Conservation (phyloP, 1,284 basidiomycete genomes). For the Irpex rosettiformis region DNA sequence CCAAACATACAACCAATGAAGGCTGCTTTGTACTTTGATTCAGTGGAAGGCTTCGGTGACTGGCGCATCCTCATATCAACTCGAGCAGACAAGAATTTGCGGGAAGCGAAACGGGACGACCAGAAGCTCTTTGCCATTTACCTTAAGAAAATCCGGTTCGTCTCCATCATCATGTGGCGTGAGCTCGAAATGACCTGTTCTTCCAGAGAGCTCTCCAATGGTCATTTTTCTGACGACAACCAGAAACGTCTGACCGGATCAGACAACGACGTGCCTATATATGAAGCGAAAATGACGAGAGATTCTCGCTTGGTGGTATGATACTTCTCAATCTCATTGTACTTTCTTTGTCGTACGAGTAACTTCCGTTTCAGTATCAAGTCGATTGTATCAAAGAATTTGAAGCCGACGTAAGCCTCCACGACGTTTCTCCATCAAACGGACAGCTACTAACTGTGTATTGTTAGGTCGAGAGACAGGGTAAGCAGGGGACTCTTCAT, state of each 20-base stretch:
- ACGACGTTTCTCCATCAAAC: not conserved
- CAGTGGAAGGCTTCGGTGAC: conserved; percentile 45
- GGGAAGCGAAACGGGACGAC: conserved; percentile 36
- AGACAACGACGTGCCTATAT: conserved; percentile 48
- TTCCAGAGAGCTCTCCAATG: conserved; percentile 57
- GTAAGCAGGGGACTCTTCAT: conserved; percentile 26
- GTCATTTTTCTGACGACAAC: conserved; percentile 65
- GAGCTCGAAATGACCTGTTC: not conserved
- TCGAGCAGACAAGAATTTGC: conserved; percentile 39
- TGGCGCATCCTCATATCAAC: conserved; percentile 48
- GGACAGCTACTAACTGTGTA: not conserved
- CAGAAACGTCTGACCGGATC: conserved; percentile 56
- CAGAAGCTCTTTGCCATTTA: conserved; percentile 41
- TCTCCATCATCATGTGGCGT: not conserved
- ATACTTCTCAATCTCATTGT: conserved; percentile 9
- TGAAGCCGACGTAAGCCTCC: conserved; percentile 38
- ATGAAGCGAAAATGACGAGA: conserved; percentile 64
- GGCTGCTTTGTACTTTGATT: conserved; percentile 46
- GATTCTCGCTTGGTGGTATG: conserved; percentile 61
- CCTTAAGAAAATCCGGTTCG: conserved; percentile 57
- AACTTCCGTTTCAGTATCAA: conserved; percentile 47
- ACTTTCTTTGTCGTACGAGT: too few relatives aligned
- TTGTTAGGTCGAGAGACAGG: conserved; percentile 48
- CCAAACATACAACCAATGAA: conserved; percentile 46
- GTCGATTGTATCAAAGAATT: conserved; percentile 55